A percentile compares a stretch with the other conserved stretches of the same genome.
Evolutionary conservation across 2,329 filamentous ascomycete genomes (phyloP).

Genomic region (Ceratocystis eucalypticola): DNA sequence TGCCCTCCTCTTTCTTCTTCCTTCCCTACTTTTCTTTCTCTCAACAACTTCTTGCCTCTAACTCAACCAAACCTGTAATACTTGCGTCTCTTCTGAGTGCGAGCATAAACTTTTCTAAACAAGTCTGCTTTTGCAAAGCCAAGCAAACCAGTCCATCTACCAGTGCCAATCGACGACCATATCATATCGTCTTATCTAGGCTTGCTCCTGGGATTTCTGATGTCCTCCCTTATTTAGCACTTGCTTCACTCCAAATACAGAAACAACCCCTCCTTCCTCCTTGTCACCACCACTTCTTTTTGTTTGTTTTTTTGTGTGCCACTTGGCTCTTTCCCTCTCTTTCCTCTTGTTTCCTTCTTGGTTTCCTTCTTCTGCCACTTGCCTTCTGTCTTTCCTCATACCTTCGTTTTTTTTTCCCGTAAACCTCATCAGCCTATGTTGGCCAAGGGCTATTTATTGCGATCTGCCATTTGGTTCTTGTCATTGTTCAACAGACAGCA

Average conservation of each 20-base stretch:
- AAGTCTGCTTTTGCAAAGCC: background rate
- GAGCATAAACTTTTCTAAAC: background rate
- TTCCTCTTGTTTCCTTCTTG: background rate
- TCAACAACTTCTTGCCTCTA: background rate
- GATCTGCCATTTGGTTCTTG: conserved; percentile 7
- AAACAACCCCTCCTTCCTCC: conserved; percentile 1
- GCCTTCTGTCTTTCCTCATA: background rate
- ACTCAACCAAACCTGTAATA: background rate
- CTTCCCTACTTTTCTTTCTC: background rate
- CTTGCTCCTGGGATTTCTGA: background rate
- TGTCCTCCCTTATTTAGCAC: background rate
- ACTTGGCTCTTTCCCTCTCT: conserved; percentile 1
- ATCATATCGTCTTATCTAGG: conserved; percentile 2
- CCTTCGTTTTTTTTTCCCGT: background rate
- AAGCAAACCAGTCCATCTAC: background rate
- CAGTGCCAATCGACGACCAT: background rate
- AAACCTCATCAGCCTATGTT: background rate
- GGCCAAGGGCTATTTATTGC: background rate
- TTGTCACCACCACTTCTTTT: background rate
- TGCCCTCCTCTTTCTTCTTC: background rate
- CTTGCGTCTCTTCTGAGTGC: background rate
- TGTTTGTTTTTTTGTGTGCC: conserved; percentile 5
- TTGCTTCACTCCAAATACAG: conserved; percentile 3
- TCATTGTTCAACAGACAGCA: background rate
- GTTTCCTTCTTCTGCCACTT: background rate